Conservation (phyloP, 108 stramenopile genomes). For the Stephanodiscus minutulus region DNA sequence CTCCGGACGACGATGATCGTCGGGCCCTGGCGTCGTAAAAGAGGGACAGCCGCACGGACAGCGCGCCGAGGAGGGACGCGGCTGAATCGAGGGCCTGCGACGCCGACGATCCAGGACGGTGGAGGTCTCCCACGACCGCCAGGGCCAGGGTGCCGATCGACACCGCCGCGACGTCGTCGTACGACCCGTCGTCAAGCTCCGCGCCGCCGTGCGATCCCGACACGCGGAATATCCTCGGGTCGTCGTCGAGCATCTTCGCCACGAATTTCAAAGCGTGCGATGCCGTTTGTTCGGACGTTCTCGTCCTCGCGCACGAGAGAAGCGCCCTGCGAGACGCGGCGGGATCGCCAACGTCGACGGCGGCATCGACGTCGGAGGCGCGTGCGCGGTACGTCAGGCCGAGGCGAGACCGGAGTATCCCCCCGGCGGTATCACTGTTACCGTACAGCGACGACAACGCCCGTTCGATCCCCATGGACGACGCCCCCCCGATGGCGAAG, state of each 20-base stretch:
- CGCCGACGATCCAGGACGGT: constrained; percentile 42
- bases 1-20: constrained; percentile 4
- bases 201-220: constrained; percentile 24
- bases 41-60: constrained; percentile 54
- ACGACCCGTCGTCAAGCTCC: constrained; percentile 19
- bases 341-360: constrained; percentile 11
- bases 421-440: constrained; percentile 29
- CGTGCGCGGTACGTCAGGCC: constrained; percentile 31
- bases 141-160: constrained; percentile 52
- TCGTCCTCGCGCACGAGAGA: constrained; percentile 55
- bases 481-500: constrained; percentile 56
- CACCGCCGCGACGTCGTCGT: constrained; percentile 36
- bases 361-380: constrained; percentile 11
- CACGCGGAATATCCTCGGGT: constrained; percentile 52
- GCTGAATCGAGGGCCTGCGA: constrained; percentile 53
- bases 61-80: constrained; percentile 61
- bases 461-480: constrained; percentile 13
- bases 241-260: constrained; percentile 61
- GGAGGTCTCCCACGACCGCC: constrained; percentile 23
- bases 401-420: constrained; percentile 19
- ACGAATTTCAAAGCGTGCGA: constrained; percentile 48
- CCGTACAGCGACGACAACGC: constrained; percentile 17
- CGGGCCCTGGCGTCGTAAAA: constrained; percentile 46
- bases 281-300: constrained; percentile 53
- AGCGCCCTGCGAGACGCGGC: constrained; percentile 27